Evolutionary conservation across 768 basidiomycete genomes (phyloP).

Genomic region (Pisolithus tinctorius): DNA sequence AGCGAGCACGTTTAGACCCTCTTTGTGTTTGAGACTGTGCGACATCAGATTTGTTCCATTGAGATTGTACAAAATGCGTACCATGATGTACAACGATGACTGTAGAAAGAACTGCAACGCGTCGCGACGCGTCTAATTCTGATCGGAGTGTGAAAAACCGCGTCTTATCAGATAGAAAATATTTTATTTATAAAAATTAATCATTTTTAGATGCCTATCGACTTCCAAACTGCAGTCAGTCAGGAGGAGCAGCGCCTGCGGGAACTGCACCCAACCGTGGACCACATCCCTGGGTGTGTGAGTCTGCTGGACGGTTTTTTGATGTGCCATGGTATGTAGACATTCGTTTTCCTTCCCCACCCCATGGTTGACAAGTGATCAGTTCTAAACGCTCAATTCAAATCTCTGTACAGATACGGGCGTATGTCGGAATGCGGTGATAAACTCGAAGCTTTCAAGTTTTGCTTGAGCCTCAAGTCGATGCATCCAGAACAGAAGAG

Average conservation of each 20-base stretch:
- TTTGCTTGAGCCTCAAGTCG: conserved; percentile 80
- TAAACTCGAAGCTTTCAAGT: conserved; percentile 92
- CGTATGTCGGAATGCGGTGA: conserved; percentile 59
- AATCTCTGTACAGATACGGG: conserved; percentile 84
- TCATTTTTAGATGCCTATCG: conserved; percentile 27
- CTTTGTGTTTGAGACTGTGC: conserved; percentile 39
- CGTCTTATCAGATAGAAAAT: conserved; percentile 9
- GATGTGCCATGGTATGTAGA: conserved; percentile 54
- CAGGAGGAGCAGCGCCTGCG: conserved; percentile 67
- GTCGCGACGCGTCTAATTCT: conserved; percentile 41
- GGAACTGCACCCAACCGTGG: conserved; percentile 61
- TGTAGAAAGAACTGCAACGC: conserved; percentile 25
- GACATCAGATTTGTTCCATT: background rate
- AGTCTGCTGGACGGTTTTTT: conserved; percentile 67
- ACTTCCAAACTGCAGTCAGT: conserved; percentile 50
- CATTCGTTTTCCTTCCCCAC: background rate
- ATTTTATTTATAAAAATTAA: background rate
- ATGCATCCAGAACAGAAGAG: conserved; percentile 71
- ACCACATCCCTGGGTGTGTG: conserved; percentile 81
- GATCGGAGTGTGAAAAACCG: conserved; percentile 36
- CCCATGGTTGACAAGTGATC: conserved; percentile 6
- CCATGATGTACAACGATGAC: conserved; percentile 29
- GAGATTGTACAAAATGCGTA: conserved; percentile 13
- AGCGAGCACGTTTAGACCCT: conserved; percentile 57
- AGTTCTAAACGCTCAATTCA: conserved; percentile 79